Conservation (phyloP, 331 rosid genomes). For the Stylosanthes scabra region DNA sequence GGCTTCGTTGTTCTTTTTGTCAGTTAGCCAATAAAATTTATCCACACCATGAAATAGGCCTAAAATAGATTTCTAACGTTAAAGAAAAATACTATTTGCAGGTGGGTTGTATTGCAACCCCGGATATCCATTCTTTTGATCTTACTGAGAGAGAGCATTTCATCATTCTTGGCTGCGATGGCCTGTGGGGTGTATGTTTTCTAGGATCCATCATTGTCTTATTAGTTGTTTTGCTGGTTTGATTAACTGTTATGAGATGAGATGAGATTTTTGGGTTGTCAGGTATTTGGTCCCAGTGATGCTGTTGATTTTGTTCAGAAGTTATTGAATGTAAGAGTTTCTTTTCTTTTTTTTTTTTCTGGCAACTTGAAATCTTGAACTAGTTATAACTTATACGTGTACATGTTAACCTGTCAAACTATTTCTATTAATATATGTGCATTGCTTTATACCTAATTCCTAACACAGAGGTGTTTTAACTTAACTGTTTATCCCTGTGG, state of each 20-base stretch:
- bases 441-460: conserved; percentile 12
- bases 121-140: conserved; percentile 84
- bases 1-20: conserved; percentile 12
- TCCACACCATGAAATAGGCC: conserved; percentile 19
- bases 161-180: conserved; percentile 95
- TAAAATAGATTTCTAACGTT: conserved; percentile 19
- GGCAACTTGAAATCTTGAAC: conserved; percentile 27
- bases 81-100: conserved; percentile 49
- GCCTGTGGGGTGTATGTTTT: conserved; percentile 89
- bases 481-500: background rate
- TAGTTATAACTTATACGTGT: background rate
- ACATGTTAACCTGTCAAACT: conserved; percentile 13
- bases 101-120: conserved; percentile 90
- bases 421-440: conserved; percentile 4
- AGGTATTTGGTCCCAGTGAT: conserved; percentile 98
- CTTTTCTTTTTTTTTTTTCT: conserved; percentile 26
- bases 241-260: conserved; percentile 30
- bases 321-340: conserved; percentile 52
- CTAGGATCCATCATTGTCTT: conserved; percentile 10
- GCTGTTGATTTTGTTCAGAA: conserved; percentile 92
- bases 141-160: conserved; percentile 79
- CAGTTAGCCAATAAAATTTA: conserved; percentile 3
- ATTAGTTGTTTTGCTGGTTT: conserved; percentile 32
- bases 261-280: conserved; percentile 29
- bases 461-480: background rate